Percentiles rank a stretch among this genome's conserved stretches.
Conservation (phyloP, 768 basidiomycete genomes). For the Krasilnikovozyma curviuscula region DNA sequence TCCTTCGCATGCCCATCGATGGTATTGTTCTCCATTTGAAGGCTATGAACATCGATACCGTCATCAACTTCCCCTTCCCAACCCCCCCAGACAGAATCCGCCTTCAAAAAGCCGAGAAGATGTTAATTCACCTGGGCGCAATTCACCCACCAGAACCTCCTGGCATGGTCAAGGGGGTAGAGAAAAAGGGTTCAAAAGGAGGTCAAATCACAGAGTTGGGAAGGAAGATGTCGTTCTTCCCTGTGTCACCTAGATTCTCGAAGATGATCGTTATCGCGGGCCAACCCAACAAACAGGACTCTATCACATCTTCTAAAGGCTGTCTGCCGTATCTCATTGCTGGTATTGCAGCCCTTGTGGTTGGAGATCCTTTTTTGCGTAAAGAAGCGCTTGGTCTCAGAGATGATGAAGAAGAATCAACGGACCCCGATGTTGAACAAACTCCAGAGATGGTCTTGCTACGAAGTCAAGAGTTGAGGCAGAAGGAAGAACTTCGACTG, state of each 20-base stretch:
- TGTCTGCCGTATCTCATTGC: constrained; percentile 81
- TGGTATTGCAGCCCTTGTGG: constrained; percentile 73
- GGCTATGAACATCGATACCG: constrained; percentile 91
- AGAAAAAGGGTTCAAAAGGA: constrained; percentile 25
- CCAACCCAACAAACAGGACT: too few relatives aligned
- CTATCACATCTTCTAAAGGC: too few relatives aligned
- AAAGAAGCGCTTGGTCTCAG: constrained; percentile 36
- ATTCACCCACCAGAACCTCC: constrained; percentile 32
- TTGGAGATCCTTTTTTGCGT: constrained; percentile 86
- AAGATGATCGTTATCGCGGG: constrained; percentile 74
- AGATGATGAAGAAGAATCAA: constrained; percentile 33
- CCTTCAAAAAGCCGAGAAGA: constrained; percentile 60
- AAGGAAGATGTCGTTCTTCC: constrained; percentile 81
- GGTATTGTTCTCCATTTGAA: constrained; percentile 97
- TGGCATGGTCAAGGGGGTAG: constrained; percentile 21
- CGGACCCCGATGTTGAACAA: constrained; percentile 22
- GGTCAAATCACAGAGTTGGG: constrained; percentile 73
- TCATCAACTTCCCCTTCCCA: constrained; percentile 94
- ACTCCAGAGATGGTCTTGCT: constrained; percentile 30
- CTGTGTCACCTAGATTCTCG: constrained; percentile 82
- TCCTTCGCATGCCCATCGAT: constrained; percentile 86
- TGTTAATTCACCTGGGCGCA: constrained; percentile 66
- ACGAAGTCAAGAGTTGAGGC: constrained; percentile 31
- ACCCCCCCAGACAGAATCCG: constrained; percentile 69
- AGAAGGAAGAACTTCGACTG: constrained; percentile 34